Conservation (phyloP, 345 rosid genomes). For the Brassica juncea region DNA sequence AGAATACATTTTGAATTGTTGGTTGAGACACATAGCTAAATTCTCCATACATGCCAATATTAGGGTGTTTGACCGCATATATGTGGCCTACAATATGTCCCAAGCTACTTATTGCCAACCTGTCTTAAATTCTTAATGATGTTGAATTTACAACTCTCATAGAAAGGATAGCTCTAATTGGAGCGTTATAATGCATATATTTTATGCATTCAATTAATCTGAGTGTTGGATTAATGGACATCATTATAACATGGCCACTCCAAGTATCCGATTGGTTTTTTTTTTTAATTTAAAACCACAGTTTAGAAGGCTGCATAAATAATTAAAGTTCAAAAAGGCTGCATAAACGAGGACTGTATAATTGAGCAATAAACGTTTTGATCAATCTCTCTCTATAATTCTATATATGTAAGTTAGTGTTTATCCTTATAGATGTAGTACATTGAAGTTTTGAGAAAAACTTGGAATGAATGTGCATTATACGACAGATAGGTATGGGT, state of each 20-base stretch:
- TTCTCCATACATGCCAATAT: background rate
- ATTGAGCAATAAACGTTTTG: background rate
- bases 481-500: background rate
- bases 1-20: background rate
- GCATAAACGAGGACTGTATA: background rate
- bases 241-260: slow-evolving; percentile 1
- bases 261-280: background rate
- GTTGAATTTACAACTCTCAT: slow-evolving; percentile 13
- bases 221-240: background rate
- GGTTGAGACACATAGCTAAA: background rate
- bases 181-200: background rate
- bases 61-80: background rate
- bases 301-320: background rate
- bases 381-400: background rate
- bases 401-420: background rate
- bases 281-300: background rate
- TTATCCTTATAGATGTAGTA: background rate
- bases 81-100: slow-evolving; percentile 1
- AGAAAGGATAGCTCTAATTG: background rate
- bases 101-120: background rate
- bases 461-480: background rate
- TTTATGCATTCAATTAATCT: slow-evolving; percentile 24
- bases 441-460: background rate
- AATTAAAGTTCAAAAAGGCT: background rate
- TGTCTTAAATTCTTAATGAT: background rate